Base-by-base conservation (phyloP, 2,329 filamentous ascomycete species). In the Daldinia sp. region DNA sequence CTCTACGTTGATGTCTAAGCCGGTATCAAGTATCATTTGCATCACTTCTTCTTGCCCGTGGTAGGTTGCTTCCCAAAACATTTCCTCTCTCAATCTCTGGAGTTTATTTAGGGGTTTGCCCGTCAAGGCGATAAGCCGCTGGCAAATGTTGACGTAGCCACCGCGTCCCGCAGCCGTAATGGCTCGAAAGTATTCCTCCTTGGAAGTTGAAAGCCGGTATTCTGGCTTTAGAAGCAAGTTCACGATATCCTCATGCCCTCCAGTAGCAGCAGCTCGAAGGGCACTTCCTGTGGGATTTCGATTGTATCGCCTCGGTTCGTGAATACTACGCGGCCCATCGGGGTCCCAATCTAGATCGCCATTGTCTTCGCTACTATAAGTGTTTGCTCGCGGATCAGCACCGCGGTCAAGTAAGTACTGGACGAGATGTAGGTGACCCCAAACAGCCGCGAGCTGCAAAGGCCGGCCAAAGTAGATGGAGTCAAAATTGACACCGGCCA, bases 361-460 rank as follows among this genome's bases (percentile, higher is more conserved):
- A 4, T 17, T 8, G 23, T 29, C 21, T 23, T 29, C 23, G 41
- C 6, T n/a, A 47, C 29, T n/a, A 4, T 17, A 39, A 13, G 7
- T 41, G 8, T 0, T 27, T 27, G 21, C n/a, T 11, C 34, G 25
- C n/a, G 23, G 15, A 30, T 54, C 9, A 25, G 51, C 51, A 30
- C 51, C 51, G 25, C 25, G n/a, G 23, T 23, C 25, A 17, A 54
- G 25, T 6, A 54, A 39, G 17, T 43, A 54, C 10, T 27, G 51
- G 30, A 48, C 32, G n/a, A 57, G 41, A 13, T 57, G n/a, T 11
- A 49, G n/a, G 30, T 57, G 53, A 41, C 41, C 43, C 53, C 53
- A 49, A 21, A 32, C 53, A 6, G 30, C 41, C 45, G 41, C 53
- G 6, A 49, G 29, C 23, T 23, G 41, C 17, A 56, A n/a, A 5